Evolutionary conservation across 306 rosid genomes (phyloP), one percentile per base, ranked within the genome.

Genomic region (Cucurbita argyrosperma): DNA sequence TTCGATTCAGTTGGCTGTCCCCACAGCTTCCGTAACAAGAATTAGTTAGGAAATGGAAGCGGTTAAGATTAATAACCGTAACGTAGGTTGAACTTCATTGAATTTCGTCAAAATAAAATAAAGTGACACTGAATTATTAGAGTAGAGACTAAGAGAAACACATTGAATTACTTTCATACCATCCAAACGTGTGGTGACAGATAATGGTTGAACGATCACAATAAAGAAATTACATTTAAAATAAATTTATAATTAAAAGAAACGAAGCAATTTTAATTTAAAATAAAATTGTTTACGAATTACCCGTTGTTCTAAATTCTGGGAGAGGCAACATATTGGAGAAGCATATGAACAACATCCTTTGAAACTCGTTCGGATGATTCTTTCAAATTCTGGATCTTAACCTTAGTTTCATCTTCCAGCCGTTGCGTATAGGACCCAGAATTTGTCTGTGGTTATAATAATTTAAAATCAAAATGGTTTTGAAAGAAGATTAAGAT

Each of bases 331-430:
- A 90, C 85, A 84, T 72, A 51, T 23, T 83, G 85, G 83, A 88
- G 78, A 35, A 92, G 82, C 95, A 90, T 84, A 19, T 79, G 87
- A 74, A 85, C 84, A 67, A 90, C 80, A 21, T 88, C 89, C 16
- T 83, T 9, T 30, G 86, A 60, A 7, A 60, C 65, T 6, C 43
- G 35, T 35, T 3, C 18, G 0, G 65, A 30, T 13, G 65, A 30
- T 12, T 60, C 65, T 37, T 60, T 26, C 43, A 60, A 60, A 35
- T 35, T 30, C 18, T 35, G 12, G 43, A 60, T 60, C 43, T 60
- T 60, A 35, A 13, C 5, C 4, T 30, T 13, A 19, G 65, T 60
- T 60, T 60, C 65, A 10, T 60, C 65, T 6, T 60, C 65, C 19
- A 60, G 65, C 5, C 43, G 18, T 60, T 60, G 65, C 6, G 5